These are phyloP conservation scores for Aspergillus sp. DNA, from an alignment of 2,329 filamentous ascomycete genomes.

Conservation along the genomic window DNA sequence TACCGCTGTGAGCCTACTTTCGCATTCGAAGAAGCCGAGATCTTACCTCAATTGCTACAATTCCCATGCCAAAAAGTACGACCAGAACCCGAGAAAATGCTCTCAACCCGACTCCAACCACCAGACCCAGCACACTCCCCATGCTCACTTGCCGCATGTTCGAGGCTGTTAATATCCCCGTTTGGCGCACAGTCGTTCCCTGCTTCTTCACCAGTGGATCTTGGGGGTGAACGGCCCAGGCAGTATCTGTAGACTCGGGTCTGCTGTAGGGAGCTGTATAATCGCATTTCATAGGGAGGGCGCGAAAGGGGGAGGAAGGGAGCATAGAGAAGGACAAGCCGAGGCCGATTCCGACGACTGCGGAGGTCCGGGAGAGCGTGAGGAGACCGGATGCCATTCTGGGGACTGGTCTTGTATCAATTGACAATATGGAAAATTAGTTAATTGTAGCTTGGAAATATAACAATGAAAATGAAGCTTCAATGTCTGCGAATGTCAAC, in stretches of 20 bases:
- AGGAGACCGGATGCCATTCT: conserved; percentile 28
- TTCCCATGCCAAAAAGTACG: conserved; percentile 43
- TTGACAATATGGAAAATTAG: conserved; percentile 4
- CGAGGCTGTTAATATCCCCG: conserved; percentile 30
- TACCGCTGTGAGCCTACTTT: neutral
- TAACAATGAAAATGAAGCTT: neutral
- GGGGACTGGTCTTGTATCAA: neutral
- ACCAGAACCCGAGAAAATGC: conserved; percentile 47
- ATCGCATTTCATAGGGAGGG: conserved; percentile 38
- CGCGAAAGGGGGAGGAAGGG: conserved; percentile 35
- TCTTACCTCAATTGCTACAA: conserved; percentile 46
- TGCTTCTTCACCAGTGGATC: conserved; percentile 28
- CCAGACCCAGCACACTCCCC: conserved; percentile 46
- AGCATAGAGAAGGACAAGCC: conserved; percentile 35
- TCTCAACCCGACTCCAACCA: conserved; percentile 43
- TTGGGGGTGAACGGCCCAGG: conserved; percentile 27
- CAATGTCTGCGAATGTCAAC: neutral
- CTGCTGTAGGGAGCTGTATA: conserved; percentile 30
- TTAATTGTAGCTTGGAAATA: neutral
- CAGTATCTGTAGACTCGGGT: conserved; percentile 20
- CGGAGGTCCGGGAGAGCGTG: conserved; percentile 23
- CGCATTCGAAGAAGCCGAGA: neutral
- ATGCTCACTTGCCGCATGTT: conserved; percentile 47
- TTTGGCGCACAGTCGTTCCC: conserved; percentile 12
- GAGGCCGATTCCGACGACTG: conserved; percentile 36